Conservation (phyloP, 2,329 filamentous ascomycete species). For the Arthrobotrys megalospora region DNA sequence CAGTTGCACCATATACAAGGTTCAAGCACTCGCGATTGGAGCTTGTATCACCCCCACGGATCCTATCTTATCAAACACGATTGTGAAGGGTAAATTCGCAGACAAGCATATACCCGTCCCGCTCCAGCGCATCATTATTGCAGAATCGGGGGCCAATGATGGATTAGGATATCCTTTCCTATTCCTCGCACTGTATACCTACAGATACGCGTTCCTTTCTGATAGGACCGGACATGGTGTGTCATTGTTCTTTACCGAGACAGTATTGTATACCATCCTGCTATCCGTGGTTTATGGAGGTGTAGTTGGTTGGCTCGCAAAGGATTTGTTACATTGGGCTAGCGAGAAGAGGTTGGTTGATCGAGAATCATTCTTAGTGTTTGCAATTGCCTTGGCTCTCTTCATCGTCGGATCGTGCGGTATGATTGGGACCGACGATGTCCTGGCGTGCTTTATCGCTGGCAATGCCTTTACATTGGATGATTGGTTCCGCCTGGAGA, state of each 20-base stretch:
- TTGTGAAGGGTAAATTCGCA: constrained; percentile 93
- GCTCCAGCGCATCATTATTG: constrained; percentile 84
- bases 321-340: constrained; percentile 86
- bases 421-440: constrained; percentile 88
- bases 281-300: constrained; percentile 84
- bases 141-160: constrained; percentile 90
- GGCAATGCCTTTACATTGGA: constrained; percentile 79
- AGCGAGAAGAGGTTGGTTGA: constrained; percentile 86
- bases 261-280: constrained; percentile 85
- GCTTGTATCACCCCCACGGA: constrained; percentile 95
- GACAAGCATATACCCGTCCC: constrained; percentile 88
- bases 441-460: constrained; percentile 91
- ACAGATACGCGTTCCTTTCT: constrained; percentile 78
- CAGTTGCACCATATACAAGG: constrained; percentile 13
- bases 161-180: constrained; percentile 90
- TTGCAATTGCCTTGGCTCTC: constrained; percentile 77
- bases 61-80: constrained; percentile 87
- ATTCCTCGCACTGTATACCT: constrained; percentile 85
- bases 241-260: constrained; percentile 86
- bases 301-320: constrained; percentile 83
- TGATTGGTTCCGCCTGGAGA: constrained; percentile 93
- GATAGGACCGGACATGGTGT: constrained; percentile 77
- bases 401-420: constrained; percentile 91
- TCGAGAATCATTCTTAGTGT: constrained; percentile 88
- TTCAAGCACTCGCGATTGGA: constrained; percentile 84